Base-by-base conservation (phyloP, 148 eudicot species). In the Cornus controversa region DNA sequence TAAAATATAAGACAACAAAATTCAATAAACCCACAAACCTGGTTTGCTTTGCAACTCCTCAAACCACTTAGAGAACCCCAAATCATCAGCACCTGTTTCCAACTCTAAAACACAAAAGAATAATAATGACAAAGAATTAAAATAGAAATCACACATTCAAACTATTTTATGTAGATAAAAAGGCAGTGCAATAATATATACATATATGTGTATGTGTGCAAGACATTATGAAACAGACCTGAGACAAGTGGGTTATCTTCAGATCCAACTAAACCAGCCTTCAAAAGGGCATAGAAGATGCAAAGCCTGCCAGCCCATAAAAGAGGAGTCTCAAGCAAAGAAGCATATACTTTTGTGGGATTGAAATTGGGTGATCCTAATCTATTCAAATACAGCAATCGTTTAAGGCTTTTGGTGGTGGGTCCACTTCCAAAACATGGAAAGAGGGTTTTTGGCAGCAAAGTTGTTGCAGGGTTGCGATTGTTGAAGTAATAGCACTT, bases 201-300 rank as follows among this genome's bases (percentile, higher is more conserved):
- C 25, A 67, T 2, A 62, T 10, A n/a, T n/a, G n/a, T n/a, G n/a
- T n/a, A n/a, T n/a, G n/a, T n/a, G n/a, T n/a, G n/a, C n/a, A n/a
- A 1, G 2, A 31, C 24, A 22, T 24, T 9, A 8, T 25, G 22
- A 24, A 9, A 64, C 8, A 2, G 64, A 88, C 91, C 92, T 68
- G 97, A 84, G 70, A 90, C 66, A 71, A 93, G 47, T 63, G 99
- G 98, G 79, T 82, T 91, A 28, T 89, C 53, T 18, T 82, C 84
- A 82, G 99, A 96, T 86, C 99, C 99, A 86, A 95, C 99, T 16
- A 93, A 77, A 27, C 99, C 99, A 86, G 98, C 75, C 77, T 96
- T 92, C 80, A 96, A 77, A 27, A 96, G 97, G 78, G 93, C 95
- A 82, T 96, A 96, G 74, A 82, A 92, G n/a, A 92, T 80, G 76